Conservation (phyloP, 805 yeast genomes). For the Spathaspora hagerdaliae region DNA sequence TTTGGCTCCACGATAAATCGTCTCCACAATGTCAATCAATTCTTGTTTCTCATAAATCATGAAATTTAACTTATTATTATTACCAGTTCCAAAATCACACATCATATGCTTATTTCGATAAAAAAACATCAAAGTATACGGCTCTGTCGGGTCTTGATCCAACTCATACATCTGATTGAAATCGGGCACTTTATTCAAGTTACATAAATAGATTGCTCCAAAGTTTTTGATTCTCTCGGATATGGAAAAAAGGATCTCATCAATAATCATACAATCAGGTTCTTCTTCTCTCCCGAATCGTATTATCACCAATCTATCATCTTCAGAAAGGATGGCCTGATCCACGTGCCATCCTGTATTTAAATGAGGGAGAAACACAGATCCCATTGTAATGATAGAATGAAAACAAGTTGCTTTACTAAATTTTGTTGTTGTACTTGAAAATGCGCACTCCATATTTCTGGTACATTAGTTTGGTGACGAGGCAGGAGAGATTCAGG, state of each 20-base stretch:
- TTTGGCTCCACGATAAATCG: slow-evolving; percentile 83
- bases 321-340: slow-evolving; percentile 91
- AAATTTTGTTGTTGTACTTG: no score
- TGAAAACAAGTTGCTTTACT: background rate
- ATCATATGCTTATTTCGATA: slow-evolving; percentile 92
- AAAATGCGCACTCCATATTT: no score
- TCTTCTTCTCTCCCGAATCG: slow-evolving; percentile 83
- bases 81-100: slow-evolving; percentile 98
- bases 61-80: slow-evolving; percentile 90
- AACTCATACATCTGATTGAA: slow-evolving; percentile 86
- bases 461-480: background rate
- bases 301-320: slow-evolving; percentile 79
- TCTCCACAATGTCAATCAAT: slow-evolving; percentile 84
- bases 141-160: slow-evolving; percentile 50
- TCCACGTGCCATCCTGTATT: slow-evolving; percentile 95
- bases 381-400: slow-evolving; percentile 50
- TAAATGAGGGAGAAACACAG: slow-evolving; percentile 77
- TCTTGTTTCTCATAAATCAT: slow-evolving; percentile 74
- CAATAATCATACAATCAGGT: slow-evolving; percentile 83
- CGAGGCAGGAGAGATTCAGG: background rate
- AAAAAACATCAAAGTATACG: slow-evolving; percentile 91
- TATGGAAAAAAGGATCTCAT: slow-evolving; percentile 73
- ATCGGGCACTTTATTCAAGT: slow-evolving; percentile 84
- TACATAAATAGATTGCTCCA: slow-evolving; percentile 85
- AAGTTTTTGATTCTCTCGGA: slow-evolving; percentile 84